Percentiles rank a stretch among this genome's conserved stretches.
Evolutionary conservation across 306 rosid species (phyloP).

Genomic region (Lathyrus sativus): DNA sequence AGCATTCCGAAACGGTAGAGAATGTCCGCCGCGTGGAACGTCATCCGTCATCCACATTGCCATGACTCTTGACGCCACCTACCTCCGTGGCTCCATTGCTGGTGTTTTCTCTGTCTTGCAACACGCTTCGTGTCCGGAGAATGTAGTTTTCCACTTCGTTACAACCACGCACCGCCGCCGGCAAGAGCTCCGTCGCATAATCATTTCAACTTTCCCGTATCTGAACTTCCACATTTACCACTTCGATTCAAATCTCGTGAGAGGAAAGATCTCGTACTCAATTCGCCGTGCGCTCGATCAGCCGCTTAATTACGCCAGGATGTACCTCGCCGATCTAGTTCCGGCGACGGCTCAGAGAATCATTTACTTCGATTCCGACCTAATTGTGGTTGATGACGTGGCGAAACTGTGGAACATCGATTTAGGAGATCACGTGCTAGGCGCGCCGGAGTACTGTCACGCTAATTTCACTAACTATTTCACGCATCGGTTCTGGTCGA

Average conservation of each 20-base stretch:
- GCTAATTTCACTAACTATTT: slow-evolving; percentile 86
- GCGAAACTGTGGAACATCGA: slow-evolving; percentile 79
- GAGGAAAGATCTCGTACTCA: slow-evolving; percentile 79
- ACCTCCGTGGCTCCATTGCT: slow-evolving; percentile 91
- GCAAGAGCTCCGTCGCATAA: slow-evolving; percentile 58
- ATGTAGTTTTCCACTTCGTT: slow-evolving; percentile 83
- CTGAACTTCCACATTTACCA: slow-evolving; percentile 67
- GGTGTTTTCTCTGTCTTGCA: slow-evolving; percentile 85
- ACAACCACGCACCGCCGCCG: slow-evolving; percentile 56
- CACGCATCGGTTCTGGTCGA: slow-evolving; percentile 74
- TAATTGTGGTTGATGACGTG: slow-evolving; percentile 87
- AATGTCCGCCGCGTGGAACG: slow-evolving; percentile 50
- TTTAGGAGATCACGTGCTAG: slow-evolving; percentile 61
- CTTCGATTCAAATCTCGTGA: slow-evolving; percentile 76
- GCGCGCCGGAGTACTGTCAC: slow-evolving; percentile 94
- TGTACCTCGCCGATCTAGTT: slow-evolving; percentile 76
- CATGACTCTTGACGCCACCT: slow-evolving; percentile 80
- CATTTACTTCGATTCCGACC: slow-evolving; percentile 88
- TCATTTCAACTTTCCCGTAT: slow-evolving; percentile 75
- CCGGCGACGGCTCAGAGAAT: slow-evolving; percentile 65
- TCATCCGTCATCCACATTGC: slow-evolving; percentile 73
- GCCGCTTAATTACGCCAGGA: slow-evolving; percentile 88
- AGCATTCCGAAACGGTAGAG: slow-evolving; percentile 80
- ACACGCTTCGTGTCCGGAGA: slow-evolving; percentile 85
- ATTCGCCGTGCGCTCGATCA: slow-evolving; percentile 84